Base-by-base conservation (phyloP, 1,284 basidiomycete species). In the Trichosporon sp. region DNA sequence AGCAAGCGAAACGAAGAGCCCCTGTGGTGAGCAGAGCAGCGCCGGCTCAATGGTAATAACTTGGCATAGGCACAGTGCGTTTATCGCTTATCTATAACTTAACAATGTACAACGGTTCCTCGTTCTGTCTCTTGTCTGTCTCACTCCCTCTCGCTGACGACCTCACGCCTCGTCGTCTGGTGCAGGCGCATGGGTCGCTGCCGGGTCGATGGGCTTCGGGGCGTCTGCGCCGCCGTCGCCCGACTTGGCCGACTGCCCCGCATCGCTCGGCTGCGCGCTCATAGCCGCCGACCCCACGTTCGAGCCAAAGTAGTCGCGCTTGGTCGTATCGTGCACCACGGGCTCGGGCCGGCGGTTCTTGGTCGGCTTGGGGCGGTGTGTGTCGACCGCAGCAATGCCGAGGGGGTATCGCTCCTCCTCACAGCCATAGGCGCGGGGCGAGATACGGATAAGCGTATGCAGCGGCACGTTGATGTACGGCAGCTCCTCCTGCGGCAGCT, bases 351-450 rank as follows among this genome's bases (percentile, higher is more conserved):
- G 63, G 52, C 63, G 59, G 27, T 63, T 63, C 64, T 75, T 75
- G 36, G 61, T 40, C 13, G 92, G 92, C 77, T 93, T 94, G n/a
- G 92, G 90, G 54, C 92, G 86, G 78, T 95, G 92, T 0, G 94
- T 97, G 78, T 95, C 91, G 25, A 97, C 94, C 0, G 94, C 94
- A 25, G 85, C 85, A 73, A 97, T 96, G 5, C 92, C 92, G 1
- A 97, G 81, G 0, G 89, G 85, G 65, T 74, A 93, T 84, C 96
- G 85, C 78, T 95, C 94, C 80, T 99, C 96, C 78, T 97, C 93
- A 82, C 95, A 99, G 21, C 96, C 96, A 76, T 99, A 99, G 1
- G 96, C 96, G 77, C 92, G 94, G 2, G 96, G 96, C 0, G 95
- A 98, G 60, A 99, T 85, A 81, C 98, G 97, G 80, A 99, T 97